These are phyloP conservation scores for Austropuccinia psidii DNA, from an alignment of 1,284 basidiomycete species.

Conservation along the genomic window DNA sequence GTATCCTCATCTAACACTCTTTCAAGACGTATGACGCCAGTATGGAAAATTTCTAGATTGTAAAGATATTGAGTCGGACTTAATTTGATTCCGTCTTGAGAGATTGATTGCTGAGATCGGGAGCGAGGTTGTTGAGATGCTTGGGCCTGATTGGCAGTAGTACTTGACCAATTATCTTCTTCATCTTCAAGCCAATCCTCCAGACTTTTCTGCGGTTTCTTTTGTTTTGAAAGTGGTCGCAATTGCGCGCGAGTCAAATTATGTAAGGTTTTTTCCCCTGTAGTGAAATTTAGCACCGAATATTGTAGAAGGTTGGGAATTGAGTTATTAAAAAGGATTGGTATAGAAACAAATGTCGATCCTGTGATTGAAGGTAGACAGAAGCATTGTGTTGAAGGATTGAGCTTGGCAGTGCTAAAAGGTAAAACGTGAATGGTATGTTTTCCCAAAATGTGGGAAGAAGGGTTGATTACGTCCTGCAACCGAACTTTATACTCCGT, in stretches of 20 bases:
- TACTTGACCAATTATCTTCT: background rate
- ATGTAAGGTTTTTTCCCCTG: conserved; percentile 23
- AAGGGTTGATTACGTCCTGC: conserved; percentile 38
- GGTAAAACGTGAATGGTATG: conserved; percentile 41
- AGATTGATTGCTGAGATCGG: conserved; percentile 7
- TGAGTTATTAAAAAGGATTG: conserved; percentile 40
- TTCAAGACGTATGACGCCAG: conserved; percentile 27
- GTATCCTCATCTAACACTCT: conserved; percentile 31
- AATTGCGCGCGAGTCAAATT: conserved; percentile 32
- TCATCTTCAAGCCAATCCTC: conserved; percentile 38
- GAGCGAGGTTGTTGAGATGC: background rate
- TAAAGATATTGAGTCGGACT: conserved; percentile 15
- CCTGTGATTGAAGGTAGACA: conserved; percentile 27
- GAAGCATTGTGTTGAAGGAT: conserved; percentile 35
- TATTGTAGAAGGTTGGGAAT: conserved; percentile 39
- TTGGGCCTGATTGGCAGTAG: background rate
- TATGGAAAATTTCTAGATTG: conserved; percentile 1
- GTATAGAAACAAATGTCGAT: conserved; percentile 37
- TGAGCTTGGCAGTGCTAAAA: conserved; percentile 39
- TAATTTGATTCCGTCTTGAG: conserved; percentile 1
- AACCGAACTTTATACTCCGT: conserved; percentile 39
- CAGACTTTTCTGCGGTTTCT: conserved; percentile 34
- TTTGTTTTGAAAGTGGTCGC: conserved; percentile 5
- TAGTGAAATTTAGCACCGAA: conserved; percentile 36
- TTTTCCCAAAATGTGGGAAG: conserved; percentile 40